Evolutionary conservation across 1,284 basidiomycete genomes (phyloP), one percentile per base, ranked within the genome.

Genomic region (Sphagnurus paluster): DNA sequence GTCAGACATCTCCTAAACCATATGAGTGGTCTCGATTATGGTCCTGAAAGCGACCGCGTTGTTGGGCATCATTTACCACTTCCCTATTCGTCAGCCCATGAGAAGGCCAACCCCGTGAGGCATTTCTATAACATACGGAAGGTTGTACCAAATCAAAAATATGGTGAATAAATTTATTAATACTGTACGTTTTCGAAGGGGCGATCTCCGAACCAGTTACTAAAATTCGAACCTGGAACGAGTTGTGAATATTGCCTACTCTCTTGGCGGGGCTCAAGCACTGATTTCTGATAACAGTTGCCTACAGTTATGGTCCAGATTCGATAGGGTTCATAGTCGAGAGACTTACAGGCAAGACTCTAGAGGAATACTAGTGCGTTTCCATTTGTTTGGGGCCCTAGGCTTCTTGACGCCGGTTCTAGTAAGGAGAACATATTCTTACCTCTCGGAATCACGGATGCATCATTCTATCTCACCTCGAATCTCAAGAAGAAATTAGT

Each of bases 391-490:
- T 37, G 29, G 44, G n/a, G 25, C 23, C 42, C 14, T 13, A 5
- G 29, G 14, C 7, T n/a, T 23, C 5, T 7, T n/a, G 9, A 24
- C 13, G 14, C 2, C 13, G 7, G 21, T 6, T 38, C 11, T 25
- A 54, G 52, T 13, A 50, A 50, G 33, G 34, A 50, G 28, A 23
- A 65, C 42, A 64, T 70, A n/a, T 67, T 67, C 48, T 33, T 39
- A 7, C 68, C 66, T 2, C 47, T 70, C 1, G 63, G 58, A 1
- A 60, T 70, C 39, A 58, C 47, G 7, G 53, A 56, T 5, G 43
- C 56, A 0, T 63, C 64, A 2, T 70, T 68, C 48, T 62, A 63
- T 40, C 56, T 63, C 2, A 63, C 61, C 2, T 53, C 61, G 2
- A 57, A 63, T 7, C 40, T 65, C 3, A 51, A 51, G 26, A 42